phyloP scores from a whole-genome alignment of 257 asterid species.

The Forsythia viridissima region DNA sequence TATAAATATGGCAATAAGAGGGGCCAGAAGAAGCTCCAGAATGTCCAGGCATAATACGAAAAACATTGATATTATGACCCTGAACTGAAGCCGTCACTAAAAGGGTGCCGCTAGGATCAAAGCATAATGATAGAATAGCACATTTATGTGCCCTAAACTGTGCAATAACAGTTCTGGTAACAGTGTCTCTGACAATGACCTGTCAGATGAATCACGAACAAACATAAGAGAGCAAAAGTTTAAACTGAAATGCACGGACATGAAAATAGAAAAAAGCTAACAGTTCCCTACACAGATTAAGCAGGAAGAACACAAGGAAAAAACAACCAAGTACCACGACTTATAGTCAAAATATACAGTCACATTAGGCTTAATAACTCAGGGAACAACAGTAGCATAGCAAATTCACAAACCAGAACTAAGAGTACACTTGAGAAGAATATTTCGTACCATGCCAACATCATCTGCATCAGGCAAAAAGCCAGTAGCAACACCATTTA shows the following conservation, averaged over 20 bases:
- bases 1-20: conserved; percentile 67
- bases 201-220: conserved; percentile 28
- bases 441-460: conserved; percentile 77
- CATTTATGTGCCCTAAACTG: conserved; percentile 93
- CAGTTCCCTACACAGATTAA: neutral
- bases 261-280: neutral
- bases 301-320: neutral
- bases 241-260: neutral
- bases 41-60: conserved; percentile 56
- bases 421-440: neutral
- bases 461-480: conserved; percentile 36
- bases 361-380: neutral
- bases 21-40: conserved; percentile 42
- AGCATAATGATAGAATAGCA: conserved; percentile 34
- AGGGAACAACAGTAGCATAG: neutral
- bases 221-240: neutral
- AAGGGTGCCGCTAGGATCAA: neutral
- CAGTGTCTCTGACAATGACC: conserved; percentile 88
- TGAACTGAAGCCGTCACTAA: conserved; percentile 88
- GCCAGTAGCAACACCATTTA: neutral
- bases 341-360: neutral
- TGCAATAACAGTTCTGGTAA: conserved; percentile 62
- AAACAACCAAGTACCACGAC: neutral
- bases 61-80: conserved; percentile 92
- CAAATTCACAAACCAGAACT: neutral